phyloP scores from a whole-genome alignment of 108 stramenopile genomes.

The Cyclotella cryptica region DNA sequence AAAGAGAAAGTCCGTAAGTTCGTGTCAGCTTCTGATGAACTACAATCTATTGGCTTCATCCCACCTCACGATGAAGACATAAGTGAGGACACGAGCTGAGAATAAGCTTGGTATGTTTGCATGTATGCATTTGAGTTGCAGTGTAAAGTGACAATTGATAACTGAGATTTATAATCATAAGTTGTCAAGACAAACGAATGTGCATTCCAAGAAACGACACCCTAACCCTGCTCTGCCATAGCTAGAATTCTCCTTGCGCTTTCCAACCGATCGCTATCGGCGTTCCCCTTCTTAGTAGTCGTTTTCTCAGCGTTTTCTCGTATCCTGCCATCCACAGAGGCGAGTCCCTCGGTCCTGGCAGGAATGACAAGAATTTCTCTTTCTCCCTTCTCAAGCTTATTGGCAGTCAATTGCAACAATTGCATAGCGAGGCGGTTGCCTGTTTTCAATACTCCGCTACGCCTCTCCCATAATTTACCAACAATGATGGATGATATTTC shows the following conservation, averaged over 20 bases:
- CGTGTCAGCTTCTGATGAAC: constrained; percentile 11
- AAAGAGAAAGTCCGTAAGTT: constrained; percentile 40
- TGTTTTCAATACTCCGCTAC: constrained; percentile 69
- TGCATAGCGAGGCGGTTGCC: constrained; percentile 71
- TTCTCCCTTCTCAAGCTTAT: constrained; percentile 68
- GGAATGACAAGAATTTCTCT: constrained; percentile 55
- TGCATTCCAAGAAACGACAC: background rate
- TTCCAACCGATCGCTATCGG: constrained; percentile 42
- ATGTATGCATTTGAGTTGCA: background rate
- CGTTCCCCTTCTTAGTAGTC: background rate
- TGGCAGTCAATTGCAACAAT: constrained; percentile 75
- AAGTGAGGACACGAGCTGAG: background rate
- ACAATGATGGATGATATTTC: constrained; percentile 70
- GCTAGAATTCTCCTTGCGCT: constrained; percentile 48
- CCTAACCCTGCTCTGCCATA: constrained; percentile 34
- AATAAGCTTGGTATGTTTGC: background rate
- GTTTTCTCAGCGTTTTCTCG: constrained; percentile 9
- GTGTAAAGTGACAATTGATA: background rate
- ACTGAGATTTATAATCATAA: background rate
- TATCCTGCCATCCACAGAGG: constrained; percentile 34
- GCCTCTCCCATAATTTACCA: constrained; percentile 77
- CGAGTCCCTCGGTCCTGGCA: background rate
- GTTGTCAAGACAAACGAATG: background rate
- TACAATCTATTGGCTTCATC: constrained; percentile 18
- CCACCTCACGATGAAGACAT: background rate